Base-by-base conservation (phyloP, 108 stramenopile genomes). In the Cyclotella kingstonii region DNA sequence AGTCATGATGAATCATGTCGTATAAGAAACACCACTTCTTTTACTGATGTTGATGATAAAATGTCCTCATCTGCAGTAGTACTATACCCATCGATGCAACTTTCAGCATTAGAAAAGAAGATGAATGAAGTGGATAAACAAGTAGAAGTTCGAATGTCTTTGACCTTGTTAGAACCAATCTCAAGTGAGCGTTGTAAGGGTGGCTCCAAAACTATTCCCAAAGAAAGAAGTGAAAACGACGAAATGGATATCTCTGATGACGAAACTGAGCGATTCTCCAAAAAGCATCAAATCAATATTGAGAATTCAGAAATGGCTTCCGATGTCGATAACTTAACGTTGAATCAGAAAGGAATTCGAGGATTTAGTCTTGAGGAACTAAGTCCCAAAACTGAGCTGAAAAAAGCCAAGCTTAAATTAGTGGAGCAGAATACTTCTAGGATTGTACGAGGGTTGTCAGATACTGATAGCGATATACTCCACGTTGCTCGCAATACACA, bases 221-320 rank as follows among this genome's bases (percentile, higher is more conserved):
- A n/a, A 18, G 53, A 38, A 62, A 26, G 28, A 28, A 58, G 27
- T 64, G 34, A 43, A 40, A 27, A 52, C 11, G 63, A 50, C 15
- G 73, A 74, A 44, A 74, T 66, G 73, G 73, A 66, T 9, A 74
- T 74, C 18, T 74, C 73, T 5, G 73, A 74, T 3, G 70, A 63
- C 5, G 70, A 63, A 4, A 26, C 34, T 0, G 62, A 72, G 25
- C 35, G 21, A 14, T 12, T 30, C 29, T 5, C 19, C 36, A 55
- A 27, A 25, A 36, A 1, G 41, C 36, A 36, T 35, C 27, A 51
- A 21, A 29, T 9, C 25, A 51, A 28, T 21, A 9, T 5, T 22
- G 21, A n/a, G n/a, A n/a, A n/a, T n/a, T n/a, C n/a, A 2, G 31
- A 47, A 27, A 54, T n/a, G 34, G 28, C 59, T 17, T 38, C 59